Evolutionary conservation across 2,329 filamentous ascomycete species (phyloP).

Genomic region (Passalora sequoiae): DNA sequence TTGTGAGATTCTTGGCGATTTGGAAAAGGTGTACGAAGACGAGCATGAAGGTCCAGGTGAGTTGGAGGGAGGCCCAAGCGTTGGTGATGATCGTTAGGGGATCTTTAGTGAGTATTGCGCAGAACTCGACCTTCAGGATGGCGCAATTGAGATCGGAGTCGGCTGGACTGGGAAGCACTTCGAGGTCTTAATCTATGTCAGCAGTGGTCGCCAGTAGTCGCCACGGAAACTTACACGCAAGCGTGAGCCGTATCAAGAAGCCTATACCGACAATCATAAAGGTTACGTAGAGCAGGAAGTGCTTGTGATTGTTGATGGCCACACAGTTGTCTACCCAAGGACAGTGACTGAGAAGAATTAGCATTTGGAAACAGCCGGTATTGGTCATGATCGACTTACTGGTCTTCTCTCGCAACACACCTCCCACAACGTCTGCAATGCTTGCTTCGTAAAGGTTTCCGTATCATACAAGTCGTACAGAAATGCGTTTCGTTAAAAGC

Average conservation of each 20-base stretch:
- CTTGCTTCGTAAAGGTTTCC: conserved; percentile 87
- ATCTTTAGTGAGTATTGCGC: conserved; percentile 72
- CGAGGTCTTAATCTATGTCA: no score
- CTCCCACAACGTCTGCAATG: conserved; percentile 88
- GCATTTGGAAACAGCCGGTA: conserved; percentile 6
- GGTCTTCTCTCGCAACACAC: conserved; percentile 93
- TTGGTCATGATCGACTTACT: conserved; percentile 55
- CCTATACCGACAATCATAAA: conserved; percentile 70
- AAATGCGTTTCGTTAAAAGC: conserved; percentile 94
- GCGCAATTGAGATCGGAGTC: conserved; percentile 53
- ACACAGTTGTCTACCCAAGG: conserved; percentile 98
- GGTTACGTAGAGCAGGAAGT: conserved; percentile 88
- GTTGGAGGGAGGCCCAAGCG: conserved; percentile 75
- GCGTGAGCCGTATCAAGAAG: conserved; percentile 64
- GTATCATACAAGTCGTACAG: conserved; percentile 89
- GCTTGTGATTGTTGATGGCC: conserved; percentile 89
- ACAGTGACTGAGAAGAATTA: conserved; percentile 64
- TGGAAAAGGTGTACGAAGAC: conserved; percentile 90
- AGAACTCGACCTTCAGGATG: conserved; percentile 68
- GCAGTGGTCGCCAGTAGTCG: no score
- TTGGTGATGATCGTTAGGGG: conserved; percentile 75
- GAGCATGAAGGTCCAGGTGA: conserved; percentile 97
- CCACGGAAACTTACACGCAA: conserved; percentile 64
- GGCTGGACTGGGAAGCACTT: conserved; percentile 47
- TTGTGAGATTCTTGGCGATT: conserved; percentile 87